Conservation (phyloP, 768 basidiomycete species). For the Serendipita sp. region DNA sequence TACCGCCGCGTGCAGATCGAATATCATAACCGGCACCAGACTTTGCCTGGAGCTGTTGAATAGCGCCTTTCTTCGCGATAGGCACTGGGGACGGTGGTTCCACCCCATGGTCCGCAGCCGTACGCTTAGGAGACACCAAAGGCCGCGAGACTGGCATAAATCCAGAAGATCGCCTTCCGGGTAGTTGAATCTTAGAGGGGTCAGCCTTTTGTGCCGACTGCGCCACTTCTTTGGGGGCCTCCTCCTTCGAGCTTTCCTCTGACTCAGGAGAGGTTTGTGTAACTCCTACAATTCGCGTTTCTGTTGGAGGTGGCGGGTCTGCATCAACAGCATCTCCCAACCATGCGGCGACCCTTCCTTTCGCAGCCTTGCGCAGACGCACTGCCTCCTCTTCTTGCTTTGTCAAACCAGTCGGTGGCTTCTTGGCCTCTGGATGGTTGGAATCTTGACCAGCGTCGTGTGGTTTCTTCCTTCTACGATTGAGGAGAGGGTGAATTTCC, state of each 20-base stretch:
- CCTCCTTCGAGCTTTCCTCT: background rate
- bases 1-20: conserved; percentile 60
- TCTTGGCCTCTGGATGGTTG: conserved; percentile 12
- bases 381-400: conserved; percentile 22
- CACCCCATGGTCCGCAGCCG: background rate
- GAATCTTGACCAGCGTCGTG: background rate
- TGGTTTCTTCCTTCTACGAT: background rate
- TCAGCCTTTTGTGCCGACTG: background rate
- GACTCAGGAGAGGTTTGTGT: background rate
- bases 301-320: background rate
- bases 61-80: background rate
- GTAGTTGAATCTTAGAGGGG: background rate
- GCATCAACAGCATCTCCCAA: conserved; percentile 45
- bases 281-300: background rate
- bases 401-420: conserved; percentile 7
- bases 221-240: background rate
- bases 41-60: background rate
- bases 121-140: background rate
- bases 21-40: conserved; percentile 45
- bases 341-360: conserved; percentile 67
- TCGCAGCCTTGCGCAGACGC: conserved; percentile 31
- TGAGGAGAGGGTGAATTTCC: background rate
- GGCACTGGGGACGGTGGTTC: background rate
- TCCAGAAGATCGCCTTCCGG: background rate
- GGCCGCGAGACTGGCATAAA: background rate